Evolutionary conservation across 1,284 basidiomycete genomes (phyloP).

Genomic region (Neolentinus lepideus): DNA sequence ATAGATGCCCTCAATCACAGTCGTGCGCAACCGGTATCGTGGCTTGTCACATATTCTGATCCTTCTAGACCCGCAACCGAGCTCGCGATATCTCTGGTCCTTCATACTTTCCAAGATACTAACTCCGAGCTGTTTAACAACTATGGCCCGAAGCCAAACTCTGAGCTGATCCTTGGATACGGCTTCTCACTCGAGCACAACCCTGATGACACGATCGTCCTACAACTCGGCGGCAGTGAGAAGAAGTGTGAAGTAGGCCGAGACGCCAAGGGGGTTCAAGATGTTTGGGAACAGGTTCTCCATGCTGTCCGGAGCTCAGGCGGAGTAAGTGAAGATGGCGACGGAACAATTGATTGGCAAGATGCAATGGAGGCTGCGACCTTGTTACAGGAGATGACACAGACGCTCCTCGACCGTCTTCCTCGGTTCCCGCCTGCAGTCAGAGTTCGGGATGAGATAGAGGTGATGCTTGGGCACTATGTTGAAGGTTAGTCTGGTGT

Average conservation of each 20-base stretch:
- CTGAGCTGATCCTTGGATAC: constrained; percentile 83
- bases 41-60: constrained; percentile 50
- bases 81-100: too few relatives aligned
- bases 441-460: constrained; percentile 40
- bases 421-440: constrained; percentile 22
- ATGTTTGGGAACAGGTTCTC: constrained; percentile 54
- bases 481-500: constrained; percentile 37
- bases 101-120: constrained; percentile 27
- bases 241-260: constrained; percentile 60
- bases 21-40: constrained; percentile 67
- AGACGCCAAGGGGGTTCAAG: too few relatives aligned
- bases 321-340: constrained; percentile 7
- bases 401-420: constrained; percentile 45
- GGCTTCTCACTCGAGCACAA: constrained; percentile 76
- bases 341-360: constrained; percentile 37
- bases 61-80: neutral
- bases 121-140: constrained; percentile 81
- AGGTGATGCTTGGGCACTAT: constrained; percentile 49
- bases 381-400: constrained; percentile 58
- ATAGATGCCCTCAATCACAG: constrained; percentile 82
- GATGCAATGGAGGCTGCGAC: constrained; percentile 60
- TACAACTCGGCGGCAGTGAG: constrained; percentile 56
- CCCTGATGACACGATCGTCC: constrained; percentile 78
- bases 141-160: constrained; percentile 80
- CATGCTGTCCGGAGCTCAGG: constrained; percentile 26